Evolutionary conservation across 2,329 filamentous ascomycete genomes (phyloP).

Genomic region (Fusarium goolgardi): DNA sequence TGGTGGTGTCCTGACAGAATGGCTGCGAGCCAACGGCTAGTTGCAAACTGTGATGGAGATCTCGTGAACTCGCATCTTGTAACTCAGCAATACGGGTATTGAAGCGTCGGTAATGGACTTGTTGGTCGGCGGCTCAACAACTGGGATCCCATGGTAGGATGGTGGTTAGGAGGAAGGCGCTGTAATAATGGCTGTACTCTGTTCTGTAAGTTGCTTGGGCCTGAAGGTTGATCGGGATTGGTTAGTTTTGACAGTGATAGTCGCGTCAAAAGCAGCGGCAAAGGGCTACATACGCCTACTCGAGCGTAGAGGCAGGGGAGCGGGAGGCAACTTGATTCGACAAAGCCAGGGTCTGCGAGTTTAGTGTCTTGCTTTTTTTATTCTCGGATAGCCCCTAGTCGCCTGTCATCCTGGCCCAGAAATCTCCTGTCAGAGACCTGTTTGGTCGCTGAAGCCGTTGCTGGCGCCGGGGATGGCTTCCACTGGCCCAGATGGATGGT

Average conservation of each 20-base stretch:
- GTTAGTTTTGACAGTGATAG: constrained; percentile 38
- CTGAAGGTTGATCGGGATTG: constrained; percentile 40
- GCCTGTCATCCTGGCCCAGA: constrained; percentile 36
- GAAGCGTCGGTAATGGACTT: constrained; percentile 19
- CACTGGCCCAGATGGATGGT: constrained; percentile 46
- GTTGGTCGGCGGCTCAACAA: constrained; percentile 38
- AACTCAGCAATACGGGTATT: constrained; percentile 7
- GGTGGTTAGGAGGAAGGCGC: constrained; percentile 34
- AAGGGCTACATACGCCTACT: constrained; percentile 38
- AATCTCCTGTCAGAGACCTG: constrained; percentile 38
- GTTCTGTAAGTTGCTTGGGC: constrained; percentile 36
- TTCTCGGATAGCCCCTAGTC: constrained; percentile 45
- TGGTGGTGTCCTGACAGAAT: constrained; percentile 26
- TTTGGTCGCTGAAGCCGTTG: constrained; percentile 42
- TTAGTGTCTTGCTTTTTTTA: constrained; percentile 44
- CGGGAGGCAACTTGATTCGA: constrained; percentile 39
- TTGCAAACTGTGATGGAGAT: constrained; percentile 30
- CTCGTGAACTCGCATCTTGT: constrained; percentile 16
- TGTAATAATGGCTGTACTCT: constrained; percentile 39
- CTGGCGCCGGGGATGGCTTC: constrained; percentile 46
- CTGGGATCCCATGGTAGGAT: constrained; percentile 13
- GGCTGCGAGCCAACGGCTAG: constrained; percentile 32
- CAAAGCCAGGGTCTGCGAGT: constrained; percentile 21
- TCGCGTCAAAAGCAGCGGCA: constrained; percentile 46
- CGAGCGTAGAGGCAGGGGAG: constrained; percentile 32